These are phyloP conservation scores for Gyromitra esculenta DNA, from an alignment of 2,329 filamentous ascomycete genomes.

Conservation along the genomic window DNA sequence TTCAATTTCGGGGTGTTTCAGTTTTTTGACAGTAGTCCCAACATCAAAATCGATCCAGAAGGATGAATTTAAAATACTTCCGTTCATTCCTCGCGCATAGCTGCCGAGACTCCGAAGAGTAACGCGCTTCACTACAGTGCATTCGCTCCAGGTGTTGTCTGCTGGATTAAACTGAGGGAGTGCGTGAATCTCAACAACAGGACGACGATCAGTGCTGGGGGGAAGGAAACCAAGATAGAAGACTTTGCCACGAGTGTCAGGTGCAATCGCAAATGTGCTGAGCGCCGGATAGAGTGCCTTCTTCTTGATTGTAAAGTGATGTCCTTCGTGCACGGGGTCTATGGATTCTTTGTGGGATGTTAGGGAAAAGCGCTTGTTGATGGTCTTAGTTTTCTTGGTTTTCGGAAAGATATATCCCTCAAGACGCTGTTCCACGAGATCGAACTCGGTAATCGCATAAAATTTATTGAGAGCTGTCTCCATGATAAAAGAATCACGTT, in stretches of 20 bases:
- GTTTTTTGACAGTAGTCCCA: constrained; percentile 43
- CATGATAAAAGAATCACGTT: constrained; percentile 52
- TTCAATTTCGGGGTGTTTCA: constrained; percentile 35
- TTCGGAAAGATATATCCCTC: constrained; percentile 51
- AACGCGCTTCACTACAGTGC: constrained; percentile 53
- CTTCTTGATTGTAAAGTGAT: constrained; percentile 53
- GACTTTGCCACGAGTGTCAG: constrained; percentile 51
- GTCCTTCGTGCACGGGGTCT: constrained; percentile 29
- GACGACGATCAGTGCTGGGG: constrained; percentile 50
- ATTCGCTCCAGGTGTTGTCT: constrained; percentile 48
- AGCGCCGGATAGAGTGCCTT: constrained; percentile 50
- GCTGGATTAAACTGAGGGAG: constrained; percentile 47
- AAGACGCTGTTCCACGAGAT: constrained; percentile 51
- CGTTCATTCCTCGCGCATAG: constrained; percentile 35
- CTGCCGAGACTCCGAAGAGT: constrained; percentile 46
- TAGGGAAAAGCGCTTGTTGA: constrained; percentile 38
- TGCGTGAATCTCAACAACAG: constrained; percentile 52
- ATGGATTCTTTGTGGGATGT: constrained; percentile 20
- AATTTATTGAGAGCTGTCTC: constrained; percentile 50
- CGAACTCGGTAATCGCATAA: constrained; percentile 52
- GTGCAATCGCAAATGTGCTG: constrained; percentile 49
- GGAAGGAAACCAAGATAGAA: constrained; percentile 52
- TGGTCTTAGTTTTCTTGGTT: constrained; percentile 5
- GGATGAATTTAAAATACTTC: constrained; percentile 45
- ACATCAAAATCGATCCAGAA: constrained; percentile 52